Evolutionary conservation across 2,329 filamentous ascomycete species (phyloP).

Genomic region (Xylaria sp.): DNA sequence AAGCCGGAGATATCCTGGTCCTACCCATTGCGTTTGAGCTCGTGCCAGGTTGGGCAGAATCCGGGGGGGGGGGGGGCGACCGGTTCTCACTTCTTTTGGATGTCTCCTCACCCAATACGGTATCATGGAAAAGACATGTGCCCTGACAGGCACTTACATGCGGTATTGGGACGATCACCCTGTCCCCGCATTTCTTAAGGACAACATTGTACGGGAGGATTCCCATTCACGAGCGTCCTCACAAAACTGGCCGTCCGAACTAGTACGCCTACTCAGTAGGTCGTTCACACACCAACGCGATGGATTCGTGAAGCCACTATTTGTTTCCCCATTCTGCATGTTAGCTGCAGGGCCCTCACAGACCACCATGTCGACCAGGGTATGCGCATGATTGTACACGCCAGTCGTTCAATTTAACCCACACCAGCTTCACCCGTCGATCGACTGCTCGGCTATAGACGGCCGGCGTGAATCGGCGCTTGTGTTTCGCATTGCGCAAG

Average conservation of each 20-base stretch:
- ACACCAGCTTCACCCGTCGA: neutral
- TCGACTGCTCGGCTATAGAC: neutral
- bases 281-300: neutral
- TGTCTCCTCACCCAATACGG: conserved; percentile 2
- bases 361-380: conserved; percentile 1
- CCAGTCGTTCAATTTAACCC: conserved; percentile 2
- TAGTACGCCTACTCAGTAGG: neutral
- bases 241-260: conserved; percentile 13
- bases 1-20: conserved; percentile 30
- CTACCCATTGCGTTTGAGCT: conserved; percentile 7
- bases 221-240: neutral
- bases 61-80: neutral
- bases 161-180: conserved; percentile 5
- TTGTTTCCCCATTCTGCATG: conserved; percentile 24
- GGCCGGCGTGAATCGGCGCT: conserved; percentile 11
- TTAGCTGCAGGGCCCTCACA: conserved; percentile 28
- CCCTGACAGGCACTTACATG: conserved; percentile 12
- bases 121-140: conserved; percentile 13
- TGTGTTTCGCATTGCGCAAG: neutral
- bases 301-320: conserved; percentile 5
- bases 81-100: neutral
- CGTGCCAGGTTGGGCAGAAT: conserved; percentile 15
- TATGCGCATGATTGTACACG: neutral
- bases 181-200: conserved; percentile 3
- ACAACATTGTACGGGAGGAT: conserved; percentile 21